A percentile compares a stretch with the other conserved stretches of the same genome.
Evolutionary conservation across 768 basidiomycete species (phyloP).

Genomic region (Flagelloscypha sp.): DNA sequence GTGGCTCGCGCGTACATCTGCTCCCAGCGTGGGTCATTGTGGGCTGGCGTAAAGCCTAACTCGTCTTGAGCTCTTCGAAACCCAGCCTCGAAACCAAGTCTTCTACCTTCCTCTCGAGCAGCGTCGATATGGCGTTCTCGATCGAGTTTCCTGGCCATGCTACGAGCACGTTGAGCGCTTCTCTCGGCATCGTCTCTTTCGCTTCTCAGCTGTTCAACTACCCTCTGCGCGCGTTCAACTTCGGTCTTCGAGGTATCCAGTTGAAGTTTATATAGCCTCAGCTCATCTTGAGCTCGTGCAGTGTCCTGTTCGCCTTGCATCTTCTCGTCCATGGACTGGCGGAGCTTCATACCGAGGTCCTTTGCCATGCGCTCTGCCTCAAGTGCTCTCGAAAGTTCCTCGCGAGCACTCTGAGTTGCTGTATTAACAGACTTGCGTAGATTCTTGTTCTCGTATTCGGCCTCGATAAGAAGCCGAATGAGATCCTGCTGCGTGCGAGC

Average conservation of each 20-base stretch:
- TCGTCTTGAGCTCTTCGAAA: slow-evolving; percentile 19
- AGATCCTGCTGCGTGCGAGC: too few species aligned
- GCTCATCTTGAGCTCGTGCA: slow-evolving; percentile 33
- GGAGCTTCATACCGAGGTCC: slow-evolving; percentile 24
- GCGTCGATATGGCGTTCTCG: slow-evolving; percentile 38
- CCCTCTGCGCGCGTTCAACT: slow-evolving; percentile 45
- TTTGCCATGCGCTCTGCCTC: slow-evolving; percentile 27
- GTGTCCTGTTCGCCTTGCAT: slow-evolving; percentile 23
- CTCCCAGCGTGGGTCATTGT: too few species aligned
- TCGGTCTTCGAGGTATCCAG: slow-evolving; percentile 52
- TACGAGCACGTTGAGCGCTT: slow-evolving; percentile 35
- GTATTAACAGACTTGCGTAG: slow-evolving; percentile 28
- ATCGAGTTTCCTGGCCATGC: slow-evolving; percentile 34
- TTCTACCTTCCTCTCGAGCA: slow-evolving; percentile 48
- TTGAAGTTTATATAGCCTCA: slow-evolving; percentile 49
- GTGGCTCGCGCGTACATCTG: too few species aligned
- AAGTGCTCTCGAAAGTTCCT: too few species aligned
- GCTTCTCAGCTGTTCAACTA: slow-evolving; percentile 38
- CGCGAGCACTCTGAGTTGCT: slow-evolving; percentile 29
- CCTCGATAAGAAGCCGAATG: slow-evolving; percentile 25
- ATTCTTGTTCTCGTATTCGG: slow-evolving; percentile 32
- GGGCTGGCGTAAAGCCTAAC: slow-evolving; percentile 3
- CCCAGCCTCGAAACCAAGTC: slow-evolving; percentile 45
- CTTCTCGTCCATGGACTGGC: slow-evolving; percentile 21
- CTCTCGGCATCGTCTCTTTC: slow-evolving; percentile 43